These are phyloP conservation scores for Hondaea fermentalgiana DNA, from an alignment of 108 stramenopile genomes.

Conservation along the genomic window DNA sequence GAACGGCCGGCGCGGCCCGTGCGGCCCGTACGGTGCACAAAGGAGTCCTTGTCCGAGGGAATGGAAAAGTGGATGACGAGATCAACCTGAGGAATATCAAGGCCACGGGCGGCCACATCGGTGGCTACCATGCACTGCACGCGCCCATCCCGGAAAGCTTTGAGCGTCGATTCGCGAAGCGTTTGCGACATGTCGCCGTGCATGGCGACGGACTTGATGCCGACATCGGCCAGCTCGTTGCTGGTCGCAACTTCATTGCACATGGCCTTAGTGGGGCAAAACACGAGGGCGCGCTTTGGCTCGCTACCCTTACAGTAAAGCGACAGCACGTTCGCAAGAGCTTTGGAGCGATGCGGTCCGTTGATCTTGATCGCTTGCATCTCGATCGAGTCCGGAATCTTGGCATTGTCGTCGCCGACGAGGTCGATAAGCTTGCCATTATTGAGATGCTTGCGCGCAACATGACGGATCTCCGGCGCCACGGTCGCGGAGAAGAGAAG, in stretches of 20 bases:
- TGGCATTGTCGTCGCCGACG: slow-evolving; percentile 62
- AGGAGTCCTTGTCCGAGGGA: slow-evolving; percentile 65
- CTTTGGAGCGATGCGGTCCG: neutral
- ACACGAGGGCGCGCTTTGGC: neutral
- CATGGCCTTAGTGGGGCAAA: neutral
- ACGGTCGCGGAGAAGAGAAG: slow-evolving; percentile 96
- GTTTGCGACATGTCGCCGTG: slow-evolving; percentile 27
- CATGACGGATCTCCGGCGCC: slow-evolving; percentile 82
- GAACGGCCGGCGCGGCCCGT: slow-evolving; percentile 56
- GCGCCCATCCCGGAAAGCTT: neutral
- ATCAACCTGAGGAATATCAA: slow-evolving; percentile 65
- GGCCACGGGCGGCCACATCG: slow-evolving; percentile 74
- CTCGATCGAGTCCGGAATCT: slow-evolving; percentile 78
- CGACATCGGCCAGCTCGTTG: neutral
- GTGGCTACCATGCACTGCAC: slow-evolving; percentile 65
- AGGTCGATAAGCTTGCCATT: slow-evolving; percentile 82
- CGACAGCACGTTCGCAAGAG: neutral
- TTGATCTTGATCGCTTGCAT: neutral
- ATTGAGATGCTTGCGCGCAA: slow-evolving; percentile 71
- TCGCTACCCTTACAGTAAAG: neutral
- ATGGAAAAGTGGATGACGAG: slow-evolving; percentile 79
- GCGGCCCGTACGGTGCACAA: slow-evolving; percentile 78
- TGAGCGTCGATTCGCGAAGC: slow-evolving; percentile 6
- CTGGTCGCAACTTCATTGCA: neutral
- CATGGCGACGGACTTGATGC: neutral